Evolutionary conservation across 805 yeast genomes (phyloP), one percentile per base, ranked within the genome.

Genomic region (Lachancea fermentati): DNA sequence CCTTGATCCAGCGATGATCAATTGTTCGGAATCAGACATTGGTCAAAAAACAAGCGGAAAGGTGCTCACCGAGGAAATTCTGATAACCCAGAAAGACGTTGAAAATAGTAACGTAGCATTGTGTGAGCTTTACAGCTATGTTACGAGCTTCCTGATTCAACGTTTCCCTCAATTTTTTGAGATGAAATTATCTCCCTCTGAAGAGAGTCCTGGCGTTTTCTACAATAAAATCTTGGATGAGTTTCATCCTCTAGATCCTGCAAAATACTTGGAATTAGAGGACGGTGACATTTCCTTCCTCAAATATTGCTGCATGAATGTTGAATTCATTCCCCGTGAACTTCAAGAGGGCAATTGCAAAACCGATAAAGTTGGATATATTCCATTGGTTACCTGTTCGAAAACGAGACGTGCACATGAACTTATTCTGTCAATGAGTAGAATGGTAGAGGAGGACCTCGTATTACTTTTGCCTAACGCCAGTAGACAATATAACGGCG

Each of bases 381-480:
- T 37, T 55, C 32, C 55, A 49, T 4, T 37, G 28, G 46, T 47
- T 2, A 42, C 53, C 9, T 41, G 47, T 19, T 36, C 42, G 12
- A 38, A 39, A 26, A 49, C 53, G 13, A 43, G 45, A 31, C 44
- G 53, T 4, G 49, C 51, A 7, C 47, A 51, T 34, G 51, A 47
- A 34, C 38, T 44, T 37, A 41, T 45, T 34, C 35, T 45, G 18
- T 39, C 42, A 17, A 34, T 69, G 33, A 61, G 66, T 9, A 51
- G 60, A 8, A 63, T 71, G 31, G 66, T 78, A 2, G 85, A 81
- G 49, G 88, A 81, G 49, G 89, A 84, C 52, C 68, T 79, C 40
- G 52, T 83, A 31, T 58, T 84, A 5, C 49, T 83, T 49, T 52
- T 73, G 42, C 63, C 60, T 9, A 65, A 60, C 15, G 69, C 67